Evolutionary conservation across 805 yeast genomes (phyloP), one percentile per base, ranked within the genome.

Genomic region (Ogataea nonfermentans): DNA sequence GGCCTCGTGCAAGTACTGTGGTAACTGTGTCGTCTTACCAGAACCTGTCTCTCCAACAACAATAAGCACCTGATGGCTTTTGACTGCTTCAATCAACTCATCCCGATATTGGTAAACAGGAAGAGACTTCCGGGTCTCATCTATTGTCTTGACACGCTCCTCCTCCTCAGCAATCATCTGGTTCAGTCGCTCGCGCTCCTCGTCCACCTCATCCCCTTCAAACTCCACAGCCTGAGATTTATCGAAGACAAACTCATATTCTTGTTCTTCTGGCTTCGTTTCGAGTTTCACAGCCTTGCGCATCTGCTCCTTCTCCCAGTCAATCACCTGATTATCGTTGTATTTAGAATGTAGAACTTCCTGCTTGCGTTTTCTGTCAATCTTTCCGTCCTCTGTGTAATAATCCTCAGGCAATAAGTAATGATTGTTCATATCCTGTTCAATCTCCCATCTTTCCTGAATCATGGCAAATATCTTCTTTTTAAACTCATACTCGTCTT

Each of bases 21-120:
- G 96, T 8, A 90, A 59, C 59, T 90, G 97, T 0, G 97, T 90
- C 0, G 97, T 90, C 55, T 90, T 90, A 54, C 97, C 97, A 0
- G 96, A 89, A 31, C 97, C 99, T 0, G 99, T 91, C 58, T 91
- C 97, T 44, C 98, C 98, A 41, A 89, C 84, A 7, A 91, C 76
- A 4, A 91, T 74, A n/a, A 81, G 65, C 0, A 90, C 88, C 55
- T 86, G 95, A 50, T 83, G 72, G 19, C 73, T 65, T 16, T 62
- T 57, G 8, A 90, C 72, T 0, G 86, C 80, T 0, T 70, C 66
- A 22, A 90, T 59, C 12, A 90, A 70, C 24, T 76, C 71, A 2
- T 73, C 66, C 32, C 90, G 66, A 51, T 75, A 82, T 36, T 71
- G 63, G 52, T 70, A 88, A 1, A 89, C 95, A 0, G 97, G 97